These are phyloP conservation scores for Acacia confusa DNA, from an alignment of 306 rosid species.

Conservation along the genomic window DNA sequence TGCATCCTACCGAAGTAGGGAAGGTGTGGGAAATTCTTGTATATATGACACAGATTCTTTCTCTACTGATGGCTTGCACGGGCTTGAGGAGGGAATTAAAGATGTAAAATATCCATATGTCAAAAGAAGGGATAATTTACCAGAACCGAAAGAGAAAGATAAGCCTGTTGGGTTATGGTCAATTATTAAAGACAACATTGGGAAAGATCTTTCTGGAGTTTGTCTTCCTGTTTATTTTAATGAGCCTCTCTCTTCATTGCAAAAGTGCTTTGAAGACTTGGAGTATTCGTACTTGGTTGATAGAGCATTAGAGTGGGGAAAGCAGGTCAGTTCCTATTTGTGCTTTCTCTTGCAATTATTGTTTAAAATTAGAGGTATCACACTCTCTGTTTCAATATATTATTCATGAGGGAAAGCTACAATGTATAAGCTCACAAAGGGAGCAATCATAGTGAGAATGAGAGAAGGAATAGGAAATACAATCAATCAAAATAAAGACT, in stretches of 20 bases:
- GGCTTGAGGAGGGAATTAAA: slow-evolving; percentile 63
- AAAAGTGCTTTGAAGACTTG: slow-evolving; percentile 97
- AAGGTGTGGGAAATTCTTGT: slow-evolving; percentile 60
- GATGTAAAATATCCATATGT: slow-evolving; percentile 71
- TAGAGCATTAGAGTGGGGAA: slow-evolving; percentile 93
- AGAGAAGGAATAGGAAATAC: too few species aligned
- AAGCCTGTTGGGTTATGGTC: slow-evolving; percentile 95
- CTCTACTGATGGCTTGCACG: slow-evolving; percentile 59
- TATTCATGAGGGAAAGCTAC: too few species aligned
- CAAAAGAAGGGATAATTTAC: slow-evolving; percentile 85
- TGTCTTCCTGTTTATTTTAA: slow-evolving; percentile 99
- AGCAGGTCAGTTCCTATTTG: slow-evolving; percentile 76
- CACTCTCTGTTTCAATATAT: too few species aligned
- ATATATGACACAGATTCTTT: slow-evolving; percentile 62
- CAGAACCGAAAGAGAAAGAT: slow-evolving; percentile 95
- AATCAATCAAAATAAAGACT: too few species aligned
- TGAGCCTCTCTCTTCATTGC: slow-evolving; percentile 96
- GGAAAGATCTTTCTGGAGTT: slow-evolving; percentile 98
- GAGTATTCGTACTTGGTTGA: slow-evolving; percentile 96
- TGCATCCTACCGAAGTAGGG: slow-evolving; percentile 89
- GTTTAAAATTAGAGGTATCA: too few species aligned
- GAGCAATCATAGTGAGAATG: too few species aligned
- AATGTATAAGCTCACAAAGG: too few species aligned
- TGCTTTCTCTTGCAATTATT: slow-evolving; percentile 44
- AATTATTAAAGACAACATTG: slow-evolving; percentile 95